Evolutionary conservation across 2,329 filamentous ascomycete species (phyloP), one percentile per base, ranked within the genome.

Genomic region (Arthroderma sp.): DNA sequence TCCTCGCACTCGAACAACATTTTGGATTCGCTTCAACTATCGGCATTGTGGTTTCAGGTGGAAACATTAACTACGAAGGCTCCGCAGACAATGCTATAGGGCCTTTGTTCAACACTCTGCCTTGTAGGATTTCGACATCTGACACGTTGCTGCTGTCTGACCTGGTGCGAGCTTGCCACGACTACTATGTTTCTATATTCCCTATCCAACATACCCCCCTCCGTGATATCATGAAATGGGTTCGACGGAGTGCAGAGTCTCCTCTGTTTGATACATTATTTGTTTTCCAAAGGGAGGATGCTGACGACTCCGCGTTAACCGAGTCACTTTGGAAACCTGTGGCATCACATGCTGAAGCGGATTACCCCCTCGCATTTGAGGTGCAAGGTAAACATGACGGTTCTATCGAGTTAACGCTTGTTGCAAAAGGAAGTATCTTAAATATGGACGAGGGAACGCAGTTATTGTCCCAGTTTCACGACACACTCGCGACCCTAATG

Each of bases 21-120:
- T 65, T 73, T 29, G 58, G 63, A 3, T 57, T 63, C 10, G 61
- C 69, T 5, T 63, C 74, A 1, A 75, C 77, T 0, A 68, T 88
- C 9, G 89, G 89, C 1, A 66, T 93, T 15, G 73, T 95, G 8
- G 73, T 85, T 0, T 91, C 87, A 5, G 89, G 88, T 1, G 74
- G 88, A 48, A 75, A 78, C 0, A 74, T 93, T 4, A 75, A 83
- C 37, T 64, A 86, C 8, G 72, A 80, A 5, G 36, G 54, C 29
- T 69, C 70, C 1, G 73, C 80, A 1, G 82, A 87, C 39, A 58
- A 70, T 22, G 75, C 84, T 1, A 74, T 91, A 36, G 89, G 88
- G 0, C 88, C 89, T 0, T 66, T 95, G 15, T 94, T 95, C 71
- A 95, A 95, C 58, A 94, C 87, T 0, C 68, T 95, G 1, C 86